Conservation (phyloP, 805 yeast species). For the Yamadazyma phyllophila region DNA sequence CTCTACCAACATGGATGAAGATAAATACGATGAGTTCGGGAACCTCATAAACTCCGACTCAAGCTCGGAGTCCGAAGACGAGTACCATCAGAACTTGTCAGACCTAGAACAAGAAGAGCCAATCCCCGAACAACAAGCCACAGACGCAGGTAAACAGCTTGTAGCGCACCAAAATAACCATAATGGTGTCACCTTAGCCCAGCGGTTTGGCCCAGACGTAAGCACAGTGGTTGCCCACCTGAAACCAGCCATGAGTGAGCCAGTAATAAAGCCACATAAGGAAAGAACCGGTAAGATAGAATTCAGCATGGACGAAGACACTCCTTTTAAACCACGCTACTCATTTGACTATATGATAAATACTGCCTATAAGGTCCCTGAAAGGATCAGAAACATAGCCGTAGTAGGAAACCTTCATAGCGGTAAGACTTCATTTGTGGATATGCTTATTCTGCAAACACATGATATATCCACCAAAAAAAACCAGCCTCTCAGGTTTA, state of each 20-base stretch:
- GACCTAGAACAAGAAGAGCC: slow-evolving; percentile 10
- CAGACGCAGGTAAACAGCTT: slow-evolving; percentile 9
- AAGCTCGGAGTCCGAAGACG: not conserved
- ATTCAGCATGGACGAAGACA: not conserved
- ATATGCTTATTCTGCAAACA: slow-evolving; percentile 62
- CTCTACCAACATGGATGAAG: slow-evolving; percentile 49
- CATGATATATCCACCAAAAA: slow-evolving; percentile 44
- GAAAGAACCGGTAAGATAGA: slow-evolving; percentile 39
- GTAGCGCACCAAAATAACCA: not conserved
- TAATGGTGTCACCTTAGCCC: slow-evolving; percentile 2
- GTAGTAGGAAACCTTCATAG: slow-evolving; percentile 78
- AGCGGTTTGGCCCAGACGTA: slow-evolving; percentile 43
- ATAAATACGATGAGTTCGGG: slow-evolving; percentile 81
- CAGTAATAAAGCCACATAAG: slow-evolving; percentile 20
- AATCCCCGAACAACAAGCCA: not conserved
- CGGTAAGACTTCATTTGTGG: slow-evolving; percentile 83
- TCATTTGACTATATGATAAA: slow-evolving; percentile 61
- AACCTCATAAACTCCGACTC: slow-evolving; percentile 49
- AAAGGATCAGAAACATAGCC: slow-evolving; percentile 69
- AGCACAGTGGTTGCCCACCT: slow-evolving; percentile 55
- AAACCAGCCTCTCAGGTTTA: slow-evolving; percentile 52
- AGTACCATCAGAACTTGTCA: slow-evolving; percentile 4
- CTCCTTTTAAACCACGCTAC: slow-evolving; percentile 40
- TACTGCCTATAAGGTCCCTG: slow-evolving; percentile 48
- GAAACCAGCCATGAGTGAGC: slow-evolving; percentile 24